Evolutionary conservation across 164 flowering plant species (phyloP).

Genomic region (Berberis vulgaris): DNA sequence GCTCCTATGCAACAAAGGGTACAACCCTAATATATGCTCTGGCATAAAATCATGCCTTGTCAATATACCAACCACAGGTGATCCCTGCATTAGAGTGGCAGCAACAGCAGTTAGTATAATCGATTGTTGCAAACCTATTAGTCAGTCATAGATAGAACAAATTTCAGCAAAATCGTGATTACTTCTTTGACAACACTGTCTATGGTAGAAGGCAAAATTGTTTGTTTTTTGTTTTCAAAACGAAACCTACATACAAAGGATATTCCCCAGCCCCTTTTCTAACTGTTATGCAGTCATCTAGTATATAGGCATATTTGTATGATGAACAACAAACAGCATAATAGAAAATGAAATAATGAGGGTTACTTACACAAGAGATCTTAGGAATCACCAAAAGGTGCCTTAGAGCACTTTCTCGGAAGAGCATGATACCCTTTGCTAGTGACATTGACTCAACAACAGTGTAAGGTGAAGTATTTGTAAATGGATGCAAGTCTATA

Average conservation of each 20-base stretch:
- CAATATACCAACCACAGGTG: slow-evolving; percentile 75
- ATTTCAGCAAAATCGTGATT: no score
- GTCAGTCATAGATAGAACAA: no score
- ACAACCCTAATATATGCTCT: slow-evolving; percentile 58
- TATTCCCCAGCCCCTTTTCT: no score
- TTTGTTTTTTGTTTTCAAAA: no score
- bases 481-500: slow-evolving; percentile 77
- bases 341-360: not conserved
- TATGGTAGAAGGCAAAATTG: no score
- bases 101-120: not conserved
- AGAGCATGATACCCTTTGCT: slow-evolving; percentile 76
- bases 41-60: slow-evolving; percentile 95
- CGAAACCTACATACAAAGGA: no score
- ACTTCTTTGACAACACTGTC: no score
- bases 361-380: slow-evolving; percentile 50
- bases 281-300: no score
- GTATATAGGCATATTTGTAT: not conserved
- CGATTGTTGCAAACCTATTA: not conserved
- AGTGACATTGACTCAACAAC: slow-evolving; percentile 92
- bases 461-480: slow-evolving; percentile 83
- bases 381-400: slow-evolving; percentile 83
- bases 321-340: not conserved
- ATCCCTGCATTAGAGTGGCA: slow-evolving; percentile 37
- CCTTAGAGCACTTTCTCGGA: slow-evolving; percentile 81
- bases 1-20: slow-evolving; percentile 45